Percentiles rank a stretch among this genome's conserved stretches.
Conservation (phyloP, 371 early-diverging fungal species). For the Mucor circinelloides region DNA sequence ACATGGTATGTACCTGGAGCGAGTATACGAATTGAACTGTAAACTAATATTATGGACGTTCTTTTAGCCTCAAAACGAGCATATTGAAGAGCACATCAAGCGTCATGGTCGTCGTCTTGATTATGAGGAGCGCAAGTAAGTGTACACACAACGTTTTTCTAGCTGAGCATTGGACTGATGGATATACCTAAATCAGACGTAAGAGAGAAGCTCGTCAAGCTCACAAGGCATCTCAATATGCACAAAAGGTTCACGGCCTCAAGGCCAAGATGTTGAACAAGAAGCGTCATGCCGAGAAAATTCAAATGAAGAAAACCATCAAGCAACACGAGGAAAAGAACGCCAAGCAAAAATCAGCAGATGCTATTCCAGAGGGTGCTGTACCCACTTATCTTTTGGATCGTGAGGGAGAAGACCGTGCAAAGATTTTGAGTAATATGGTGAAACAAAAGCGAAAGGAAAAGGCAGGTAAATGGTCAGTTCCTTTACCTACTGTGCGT, state of each 20-base stretch:
- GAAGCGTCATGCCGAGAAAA: conserved; percentile 99
- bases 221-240: conserved; percentile 88
- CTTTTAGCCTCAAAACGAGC: conserved; percentile 98
- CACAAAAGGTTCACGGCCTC: conserved; percentile 97
- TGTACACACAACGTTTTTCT: no score
- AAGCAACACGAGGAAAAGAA: conserved; percentile 97
- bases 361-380: conserved; percentile 93
- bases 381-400: conserved; percentile 99
- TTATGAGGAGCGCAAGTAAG: conserved; percentile 95
- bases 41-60: neutral
- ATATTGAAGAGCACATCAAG: conserved; percentile 99
- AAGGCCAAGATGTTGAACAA: conserved; percentile 99
- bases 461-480: conserved; percentile 99
- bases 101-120: conserved; percentile 97
- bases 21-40: neutral
- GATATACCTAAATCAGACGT: conserved; percentile 59
- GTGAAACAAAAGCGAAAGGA: conserved; percentile 99
- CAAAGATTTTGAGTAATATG: conserved; percentile 98
- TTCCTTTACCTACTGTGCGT: conserved; percentile 98
- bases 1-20: neutral
- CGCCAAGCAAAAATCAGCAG: conserved; percentile 87
- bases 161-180: no score
- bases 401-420: conserved; percentile 96
- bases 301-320: conserved; percentile 99
- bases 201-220: conserved; percentile 96